phyloP scores from a whole-genome alignment of 805 yeast genomes.

The Dipodascus geniculatus region DNA sequence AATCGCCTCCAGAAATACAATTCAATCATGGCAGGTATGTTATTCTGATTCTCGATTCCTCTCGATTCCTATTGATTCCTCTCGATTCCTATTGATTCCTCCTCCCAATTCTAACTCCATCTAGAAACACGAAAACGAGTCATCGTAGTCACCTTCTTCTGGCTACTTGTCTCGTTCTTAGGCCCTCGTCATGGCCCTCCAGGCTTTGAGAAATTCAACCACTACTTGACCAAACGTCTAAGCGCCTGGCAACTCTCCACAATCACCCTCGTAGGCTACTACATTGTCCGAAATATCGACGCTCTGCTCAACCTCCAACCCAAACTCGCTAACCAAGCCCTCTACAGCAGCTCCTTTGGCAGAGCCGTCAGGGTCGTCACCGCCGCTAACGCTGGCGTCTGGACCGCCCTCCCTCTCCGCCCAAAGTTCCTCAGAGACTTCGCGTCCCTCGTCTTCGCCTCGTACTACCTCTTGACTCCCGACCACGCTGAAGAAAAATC shows the following conservation, averaged over 20 bases:
- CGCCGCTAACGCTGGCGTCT: constrained; percentile 23
- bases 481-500: constrained; percentile 23
- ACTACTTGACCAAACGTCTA: constrained; percentile 10
- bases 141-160: constrained; percentile 3
- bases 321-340: constrained; percentile 18
- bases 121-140: constrained; percentile 1
- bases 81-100: too few relatives aligned
- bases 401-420: constrained; percentile 22
- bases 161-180: constrained; percentile 15
- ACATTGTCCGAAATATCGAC: constrained; percentile 21
- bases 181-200: constrained; percentile 22
- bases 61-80: too few relatives aligned
- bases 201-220: constrained; percentile 10
- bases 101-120: too few relatives aligned
- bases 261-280: constrained; percentile 18
- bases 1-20: too few relatives aligned
- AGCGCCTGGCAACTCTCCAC: constrained; percentile 23
- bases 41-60: too few relatives aligned
- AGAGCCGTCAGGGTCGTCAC: constrained; percentile 22
- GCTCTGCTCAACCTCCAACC: constrained; percentile 17
- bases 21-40: too few relatives aligned
- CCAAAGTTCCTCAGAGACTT: constrained; percentile 16
- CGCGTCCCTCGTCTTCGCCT: constrained; percentile 16
- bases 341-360: constrained; percentile 17
- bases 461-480: constrained; percentile 20